Base-by-base conservation (phyloP, 2,329 filamentous ascomycete genomes). In the Claviceps maximensis region DNA sequence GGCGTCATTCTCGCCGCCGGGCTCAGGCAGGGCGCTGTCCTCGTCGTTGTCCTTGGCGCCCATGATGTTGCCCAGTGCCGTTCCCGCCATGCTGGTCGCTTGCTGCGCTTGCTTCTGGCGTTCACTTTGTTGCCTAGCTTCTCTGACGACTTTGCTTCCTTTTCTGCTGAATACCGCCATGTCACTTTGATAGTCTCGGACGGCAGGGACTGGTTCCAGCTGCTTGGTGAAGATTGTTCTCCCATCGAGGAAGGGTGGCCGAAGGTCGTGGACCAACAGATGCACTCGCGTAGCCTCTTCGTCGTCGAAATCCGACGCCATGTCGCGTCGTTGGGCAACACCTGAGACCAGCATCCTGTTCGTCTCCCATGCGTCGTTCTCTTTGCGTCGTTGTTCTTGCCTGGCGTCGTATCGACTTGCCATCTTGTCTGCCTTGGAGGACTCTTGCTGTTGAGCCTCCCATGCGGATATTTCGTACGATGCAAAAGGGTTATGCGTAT, bases 161-260 rank as follows among this genome's bases (percentile, higher is more conserved):
- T 96, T 96, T 45, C 91, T 80, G 70, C 89, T 95, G 62, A 97
- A 97, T 1, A 98, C 90, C 1, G 93, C 93, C 93, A 98, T 95
- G 64, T 98, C 93, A 65, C 94, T 98, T 69, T 97, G 91, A 27
- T 87, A 84, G 66, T 98, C 93, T 51, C 86, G 80, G 15, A 98
- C 87, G 0, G 93, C 94, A 0, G 91, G 89, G 1, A 98, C 87
- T 0, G 93, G 94, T 55, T 98, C 93, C 23, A 97, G 68, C 67
- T 98, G 94, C 68, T 96, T 97, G 3, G 93, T 98, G 66, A 98
- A 98, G 54, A 98, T 86, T 21, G 86, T 97, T 61, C 89, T 83
- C 25, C 93, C 93, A 69, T 98, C 91, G 48, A 98, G 72, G 63
- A 98, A 98, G 0, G 93, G 94, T 10, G 93, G 93, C 58, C 88